Percentiles rank a stretch among this genome's conserved stretches.
Evolutionary conservation across 257 asterid species (phyloP).

Genomic region (Solanum paucissectum): DNA sequence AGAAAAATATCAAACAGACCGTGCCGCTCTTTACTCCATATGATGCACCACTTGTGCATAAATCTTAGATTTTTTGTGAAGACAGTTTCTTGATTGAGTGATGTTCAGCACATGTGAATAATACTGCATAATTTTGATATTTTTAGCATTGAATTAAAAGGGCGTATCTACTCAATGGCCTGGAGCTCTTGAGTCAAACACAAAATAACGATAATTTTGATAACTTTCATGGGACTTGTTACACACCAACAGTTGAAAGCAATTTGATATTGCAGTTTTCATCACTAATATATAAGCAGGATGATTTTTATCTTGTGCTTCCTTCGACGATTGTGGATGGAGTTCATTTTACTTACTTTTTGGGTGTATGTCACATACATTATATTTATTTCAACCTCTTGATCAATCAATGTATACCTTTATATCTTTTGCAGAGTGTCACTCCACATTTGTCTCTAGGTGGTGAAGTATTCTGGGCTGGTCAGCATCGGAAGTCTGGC

Average conservation of each 20-base stretch:
- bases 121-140: background rate
- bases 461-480: conserved; percentile 96
- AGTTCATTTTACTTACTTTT: background rate
- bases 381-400: background rate
- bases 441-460: conserved; percentile 74
- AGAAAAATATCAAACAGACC: background rate
- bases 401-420: background rate
- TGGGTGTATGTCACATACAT: background rate
- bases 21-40: background rate
- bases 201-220: background rate
- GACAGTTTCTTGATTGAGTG: background rate
- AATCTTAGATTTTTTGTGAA: background rate
- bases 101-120: background rate
- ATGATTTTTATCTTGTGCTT: background rate
- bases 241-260: background rate
- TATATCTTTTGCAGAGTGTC: conserved; percentile 54
- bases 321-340: background rate
- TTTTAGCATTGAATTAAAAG: background rate
- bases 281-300: background rate
- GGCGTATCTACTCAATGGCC: background rate
- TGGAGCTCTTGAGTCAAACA: background rate
- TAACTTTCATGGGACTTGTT: background rate
- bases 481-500: conserved; percentile 93
- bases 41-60: background rate
- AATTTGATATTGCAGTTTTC: background rate